A percentile compares a stretch with the other conserved stretches of the same genome.
Conservation (phyloP, 2,329 filamentous ascomycete genomes). For the Fusarium torreyae region DNA sequence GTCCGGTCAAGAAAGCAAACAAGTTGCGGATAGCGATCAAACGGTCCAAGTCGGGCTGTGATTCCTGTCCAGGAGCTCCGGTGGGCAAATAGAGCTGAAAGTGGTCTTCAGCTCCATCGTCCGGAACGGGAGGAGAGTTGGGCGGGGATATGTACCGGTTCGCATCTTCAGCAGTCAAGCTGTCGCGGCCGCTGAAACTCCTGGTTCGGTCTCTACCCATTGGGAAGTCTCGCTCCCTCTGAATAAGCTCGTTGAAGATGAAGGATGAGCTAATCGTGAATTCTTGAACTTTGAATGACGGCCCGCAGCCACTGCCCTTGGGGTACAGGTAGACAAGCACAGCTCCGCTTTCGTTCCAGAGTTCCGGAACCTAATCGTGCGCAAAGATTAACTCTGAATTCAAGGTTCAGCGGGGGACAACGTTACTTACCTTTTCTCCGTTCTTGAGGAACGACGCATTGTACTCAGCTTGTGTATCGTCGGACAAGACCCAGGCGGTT, state of each 20-base stretch:
- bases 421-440: constrained; percentile 67
- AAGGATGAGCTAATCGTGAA: constrained; percentile 69
- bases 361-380: constrained; percentile 69
- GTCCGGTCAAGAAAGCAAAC: constrained; percentile 76
- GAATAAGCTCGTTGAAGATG: constrained; percentile 68
- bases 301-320: constrained; percentile 63
- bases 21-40: constrained; percentile 74
- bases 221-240: constrained; percentile 59
- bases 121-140: constrained; percentile 54
- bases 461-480: constrained; percentile 69
- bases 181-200: constrained; percentile 65
- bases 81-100: constrained; percentile 69
- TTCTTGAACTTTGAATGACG: constrained; percentile 73
- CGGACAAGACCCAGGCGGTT: constrained; percentile 70
- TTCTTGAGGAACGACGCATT: constrained; percentile 66
- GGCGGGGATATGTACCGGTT: constrained; percentile 58
- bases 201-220: constrained; percentile 55
- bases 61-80: constrained; percentile 52
- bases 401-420: constrained; percentile 21
- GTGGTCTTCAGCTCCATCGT: constrained; percentile 58
- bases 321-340: constrained; percentile 72
- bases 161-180: constrained; percentile 66
- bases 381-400: constrained; percentile 35
- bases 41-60: constrained; percentile 64
- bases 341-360: constrained; percentile 74